Conservation (phyloP, 331 rosid species). For the Dryas integrifolia region DNA sequence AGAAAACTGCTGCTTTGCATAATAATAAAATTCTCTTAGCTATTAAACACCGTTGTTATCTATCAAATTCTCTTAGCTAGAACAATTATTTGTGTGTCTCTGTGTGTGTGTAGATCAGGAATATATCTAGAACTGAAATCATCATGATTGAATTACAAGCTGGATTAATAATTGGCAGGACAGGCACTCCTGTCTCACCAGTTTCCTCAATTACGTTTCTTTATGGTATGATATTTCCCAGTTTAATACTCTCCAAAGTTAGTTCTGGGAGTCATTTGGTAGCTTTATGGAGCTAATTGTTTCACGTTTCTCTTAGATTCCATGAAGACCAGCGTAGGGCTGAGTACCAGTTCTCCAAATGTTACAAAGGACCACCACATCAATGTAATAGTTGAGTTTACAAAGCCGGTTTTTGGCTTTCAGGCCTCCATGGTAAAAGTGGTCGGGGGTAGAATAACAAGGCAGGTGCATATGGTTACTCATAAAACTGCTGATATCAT, state of each 20-base stretch:
- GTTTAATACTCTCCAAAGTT: background rate
- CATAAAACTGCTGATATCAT: conserved; percentile 15
- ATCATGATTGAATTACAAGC: conserved; percentile 42
- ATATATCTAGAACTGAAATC: conserved; percentile 41
- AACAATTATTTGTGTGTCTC: background rate
- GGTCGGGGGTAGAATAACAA: conserved; percentile 53
- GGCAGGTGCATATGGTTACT: conserved; percentile 47
- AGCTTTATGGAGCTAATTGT: conserved; percentile 23
- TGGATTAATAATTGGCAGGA: conserved; percentile 39
- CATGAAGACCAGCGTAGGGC: conserved; percentile 41
- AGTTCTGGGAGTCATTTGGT: background rate
- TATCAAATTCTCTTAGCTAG: background rate
- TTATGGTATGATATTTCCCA: conserved; percentile 40
- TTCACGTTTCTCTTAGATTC: conserved; percentile 36
- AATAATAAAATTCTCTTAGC: background rate
- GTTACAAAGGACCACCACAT: conserved; percentile 41
- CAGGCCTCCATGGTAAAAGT: conserved; percentile 49
- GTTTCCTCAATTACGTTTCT: conserved; percentile 52
- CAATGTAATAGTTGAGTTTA: conserved; percentile 56
- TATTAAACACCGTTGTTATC: background rate
- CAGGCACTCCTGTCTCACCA: conserved; percentile 57
- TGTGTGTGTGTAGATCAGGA: conserved; percentile 41
- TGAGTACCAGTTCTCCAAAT: conserved; percentile 49
- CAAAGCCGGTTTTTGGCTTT: conserved; percentile 71
- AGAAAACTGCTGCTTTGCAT: background rate